phyloP scores from a whole-genome alignment of 2,329 filamentous ascomycete species.

The Colletotrichum melonis region DNA sequence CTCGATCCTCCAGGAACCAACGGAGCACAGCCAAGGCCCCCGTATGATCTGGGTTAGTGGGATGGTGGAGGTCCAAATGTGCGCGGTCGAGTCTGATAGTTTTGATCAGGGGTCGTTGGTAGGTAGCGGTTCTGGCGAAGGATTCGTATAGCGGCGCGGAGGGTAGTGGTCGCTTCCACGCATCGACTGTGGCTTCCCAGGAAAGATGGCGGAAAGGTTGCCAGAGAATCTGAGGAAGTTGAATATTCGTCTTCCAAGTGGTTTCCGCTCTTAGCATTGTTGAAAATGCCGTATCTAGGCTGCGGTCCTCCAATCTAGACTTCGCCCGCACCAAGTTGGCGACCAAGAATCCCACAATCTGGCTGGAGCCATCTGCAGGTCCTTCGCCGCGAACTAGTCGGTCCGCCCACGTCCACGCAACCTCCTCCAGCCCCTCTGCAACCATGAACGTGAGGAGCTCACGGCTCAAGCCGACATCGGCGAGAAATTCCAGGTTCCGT shows the following conservation, averaged over 20 bases:
- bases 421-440: conserved; percentile 61
- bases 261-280: conserved; percentile 59
- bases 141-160: conserved; percentile 62
- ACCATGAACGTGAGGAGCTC: conserved; percentile 62
- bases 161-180: conserved; percentile 56
- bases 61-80: conserved; percentile 67
- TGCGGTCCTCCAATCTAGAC: conserved; percentile 48
- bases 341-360: conserved; percentile 43
- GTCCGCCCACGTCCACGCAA: conserved; percentile 62
- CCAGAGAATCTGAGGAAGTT: conserved; percentile 51
- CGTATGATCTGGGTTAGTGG: conserved; percentile 58
- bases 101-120: conserved; percentile 38
- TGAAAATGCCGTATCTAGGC: conserved; percentile 62
- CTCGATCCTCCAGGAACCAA: conserved; percentile 49
- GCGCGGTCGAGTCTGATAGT: conserved; percentile 55
- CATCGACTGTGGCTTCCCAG: conserved; percentile 63
- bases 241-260: conserved; percentile 50
- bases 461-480: conserved; percentile 50
- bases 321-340: conserved; percentile 56
- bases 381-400: conserved; percentile 38
- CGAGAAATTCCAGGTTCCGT: conserved; percentile 57
- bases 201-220: conserved; percentile 60
- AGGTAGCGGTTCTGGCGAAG: conserved; percentile 60
- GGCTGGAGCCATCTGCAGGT: conserved; percentile 18
- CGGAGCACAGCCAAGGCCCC: conserved; percentile 52